These are phyloP conservation scores for Croton setiger DNA, from an alignment of 441 rosid genomes.

Conservation along the genomic window DNA sequence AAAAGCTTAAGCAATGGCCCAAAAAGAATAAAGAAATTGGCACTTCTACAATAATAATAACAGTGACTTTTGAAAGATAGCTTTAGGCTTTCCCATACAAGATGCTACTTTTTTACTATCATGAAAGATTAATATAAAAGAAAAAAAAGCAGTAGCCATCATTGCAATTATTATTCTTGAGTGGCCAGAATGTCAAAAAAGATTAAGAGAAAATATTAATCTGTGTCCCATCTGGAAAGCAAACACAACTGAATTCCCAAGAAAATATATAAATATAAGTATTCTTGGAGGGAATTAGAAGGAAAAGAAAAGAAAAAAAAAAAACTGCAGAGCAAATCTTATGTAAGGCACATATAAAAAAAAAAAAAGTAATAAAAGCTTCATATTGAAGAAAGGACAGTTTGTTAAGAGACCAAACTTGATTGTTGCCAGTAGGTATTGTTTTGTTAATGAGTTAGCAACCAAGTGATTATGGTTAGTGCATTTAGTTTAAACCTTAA, in stretches of 20 bases:
- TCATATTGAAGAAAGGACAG: slow-evolving; percentile 30
- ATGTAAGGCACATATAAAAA: neutral
- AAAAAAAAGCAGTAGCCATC: slow-evolving; percentile 22
- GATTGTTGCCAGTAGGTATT: slow-evolving; percentile 15
- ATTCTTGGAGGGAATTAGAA: too few species aligned
- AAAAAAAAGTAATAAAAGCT: slow-evolving; percentile 13
- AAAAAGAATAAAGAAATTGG: neutral
- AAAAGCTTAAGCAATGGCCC: neutral
- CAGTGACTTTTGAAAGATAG: neutral
- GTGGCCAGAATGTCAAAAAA: slow-evolving; percentile 30
- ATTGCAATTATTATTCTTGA: slow-evolving; percentile 29
- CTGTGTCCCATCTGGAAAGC: slow-evolving; percentile 39
- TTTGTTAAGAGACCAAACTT: slow-evolving; percentile 24
- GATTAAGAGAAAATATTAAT: slow-evolving; percentile 3
- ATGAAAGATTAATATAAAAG: slow-evolving; percentile 7
- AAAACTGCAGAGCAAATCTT: slow-evolving; percentile 13
- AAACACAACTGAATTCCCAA: slow-evolving; percentile 23
- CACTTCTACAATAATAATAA: neutral
- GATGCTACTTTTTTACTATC: neutral
- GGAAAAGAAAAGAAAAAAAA: neutral
- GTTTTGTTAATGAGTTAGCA: slow-evolving; percentile 13
- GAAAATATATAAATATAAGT: neutral
- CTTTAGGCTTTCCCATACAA: slow-evolving; percentile 3
- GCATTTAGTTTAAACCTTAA: neutral
- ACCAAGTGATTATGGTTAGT: slow-evolving; percentile 23